Evolutionary conservation across 1,284 basidiomycete genomes (phyloP).

Genomic region (Marasmius tenuissimus): DNA sequence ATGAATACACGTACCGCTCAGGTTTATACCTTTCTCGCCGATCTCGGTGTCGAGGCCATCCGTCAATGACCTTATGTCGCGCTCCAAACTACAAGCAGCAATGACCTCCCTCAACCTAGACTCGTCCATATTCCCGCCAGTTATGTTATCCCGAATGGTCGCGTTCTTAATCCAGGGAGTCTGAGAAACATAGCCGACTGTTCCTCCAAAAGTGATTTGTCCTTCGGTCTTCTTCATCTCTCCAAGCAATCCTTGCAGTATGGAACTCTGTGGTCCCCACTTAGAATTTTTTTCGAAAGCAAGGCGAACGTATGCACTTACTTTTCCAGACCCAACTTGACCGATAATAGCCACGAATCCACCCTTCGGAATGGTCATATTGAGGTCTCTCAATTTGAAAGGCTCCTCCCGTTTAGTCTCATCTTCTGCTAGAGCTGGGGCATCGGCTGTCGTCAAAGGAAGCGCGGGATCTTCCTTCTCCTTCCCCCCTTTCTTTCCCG

Average conservation of each 20-base stretch:
- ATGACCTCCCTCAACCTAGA: slow-evolving; percentile 21
- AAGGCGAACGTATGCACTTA: slow-evolving; percentile 21
- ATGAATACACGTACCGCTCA: slow-evolving; percentile 13
- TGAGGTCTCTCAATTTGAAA: slow-evolving; percentile 60
- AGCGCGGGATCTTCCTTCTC: slow-evolving; percentile 19
- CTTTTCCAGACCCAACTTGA: slow-evolving; percentile 73
- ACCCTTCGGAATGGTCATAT: slow-evolving; percentile 59
- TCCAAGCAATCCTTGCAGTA: slow-evolving; percentile 56
- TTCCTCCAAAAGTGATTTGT: slow-evolving; percentile 44
- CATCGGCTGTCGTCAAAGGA: slow-evolving; percentile 21
- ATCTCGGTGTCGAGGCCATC: slow-evolving; percentile 61
- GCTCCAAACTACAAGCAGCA: slow-evolving; percentile 47
- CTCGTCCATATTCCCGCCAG: slow-evolving; percentile 44
- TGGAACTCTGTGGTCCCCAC: slow-evolving; percentile 29
- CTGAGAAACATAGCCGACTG: slow-evolving; percentile 61
- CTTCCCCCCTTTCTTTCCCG: slow-evolving; percentile 18
- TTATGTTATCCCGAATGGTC: slow-evolving; percentile 53
- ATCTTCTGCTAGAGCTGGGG: slow-evolving; percentile 13
- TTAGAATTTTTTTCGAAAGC: no score
- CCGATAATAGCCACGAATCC: slow-evolving; percentile 75
- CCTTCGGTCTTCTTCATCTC: slow-evolving; percentile 58
- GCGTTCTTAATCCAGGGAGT: slow-evolving; percentile 65
- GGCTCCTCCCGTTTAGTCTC: slow-evolving; percentile 35
- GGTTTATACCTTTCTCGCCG: slow-evolving; percentile 63
- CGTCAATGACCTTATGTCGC: slow-evolving; percentile 51